phyloP scores from a whole-genome alignment of 768 basidiomycete genomes.

The Cubamyces sp. region DNA sequence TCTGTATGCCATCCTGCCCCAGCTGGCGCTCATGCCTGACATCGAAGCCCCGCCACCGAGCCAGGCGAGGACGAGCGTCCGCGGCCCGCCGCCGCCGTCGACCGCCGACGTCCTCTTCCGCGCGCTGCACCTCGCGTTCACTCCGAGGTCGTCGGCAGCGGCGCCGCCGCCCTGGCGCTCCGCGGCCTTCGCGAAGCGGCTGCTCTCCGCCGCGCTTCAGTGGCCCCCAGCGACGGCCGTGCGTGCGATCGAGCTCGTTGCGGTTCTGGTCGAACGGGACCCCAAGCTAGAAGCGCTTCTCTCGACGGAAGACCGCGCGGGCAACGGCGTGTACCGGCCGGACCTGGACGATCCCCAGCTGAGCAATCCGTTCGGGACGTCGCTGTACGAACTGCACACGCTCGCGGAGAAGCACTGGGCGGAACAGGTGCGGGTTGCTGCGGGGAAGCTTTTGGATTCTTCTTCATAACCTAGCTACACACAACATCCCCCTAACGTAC shows the following conservation, averaged over 20 bases:
- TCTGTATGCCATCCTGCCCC: slow-evolving; percentile 81
- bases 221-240: slow-evolving; percentile 73
- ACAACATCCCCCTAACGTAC: slow-evolving; percentile 1
- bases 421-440: slow-evolving; percentile 66
- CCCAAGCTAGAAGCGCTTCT: slow-evolving; percentile 82
- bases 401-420: slow-evolving; percentile 67
- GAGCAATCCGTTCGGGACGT: slow-evolving; percentile 79
- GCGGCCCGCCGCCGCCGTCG: slow-evolving; percentile 38
- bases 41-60: slow-evolving; percentile 54
- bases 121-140: slow-evolving; percentile 81
- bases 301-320: slow-evolving; percentile 82
- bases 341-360: slow-evolving; percentile 90
- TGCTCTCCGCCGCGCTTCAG: slow-evolving; percentile 77
- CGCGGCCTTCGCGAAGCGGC: slow-evolving; percentile 93
- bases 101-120: slow-evolving; percentile 82
- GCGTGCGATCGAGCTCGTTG: slow-evolving; percentile 75
- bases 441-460: slow-evolving; percentile 56
- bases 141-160: slow-evolving; percentile 62
- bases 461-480: slow-evolving; percentile 35
- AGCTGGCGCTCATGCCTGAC: slow-evolving; percentile 67
- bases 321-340: slow-evolving; percentile 83
- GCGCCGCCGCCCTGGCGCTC: slow-evolving; percentile 71
- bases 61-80: slow-evolving; percentile 29
- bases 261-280: slow-evolving; percentile 72
- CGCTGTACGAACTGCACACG: slow-evolving; percentile 82